Conservation (phyloP, 192 early-diverging fungal species). For the Mortierella antarctica region DNA sequence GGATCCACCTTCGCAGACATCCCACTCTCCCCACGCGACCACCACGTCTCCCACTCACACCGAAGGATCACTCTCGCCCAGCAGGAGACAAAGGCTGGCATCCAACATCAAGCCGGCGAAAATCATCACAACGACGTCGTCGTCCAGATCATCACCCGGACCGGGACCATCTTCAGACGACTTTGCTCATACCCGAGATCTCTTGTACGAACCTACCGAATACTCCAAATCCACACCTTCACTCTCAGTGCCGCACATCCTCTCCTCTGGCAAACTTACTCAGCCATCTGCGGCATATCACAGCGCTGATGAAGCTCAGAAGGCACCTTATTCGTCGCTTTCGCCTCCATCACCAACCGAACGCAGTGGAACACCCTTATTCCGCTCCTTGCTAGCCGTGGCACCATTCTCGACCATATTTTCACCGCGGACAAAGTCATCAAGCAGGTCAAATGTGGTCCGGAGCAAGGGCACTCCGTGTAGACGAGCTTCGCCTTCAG, state of each 20-base stretch:
- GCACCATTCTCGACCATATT: constrained; percentile 47
- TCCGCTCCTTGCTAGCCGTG: constrained; percentile 31
- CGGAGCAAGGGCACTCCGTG: neutral
- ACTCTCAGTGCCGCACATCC: constrained; percentile 12
- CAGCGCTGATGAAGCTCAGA: neutral
- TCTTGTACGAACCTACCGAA: constrained; percentile 34
- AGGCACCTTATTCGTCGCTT: neutral
- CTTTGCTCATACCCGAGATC: constrained; percentile 14
- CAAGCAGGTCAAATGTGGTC: neutral
- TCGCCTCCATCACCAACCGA: constrained; percentile 2
- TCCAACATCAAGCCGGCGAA: constrained; percentile 5
- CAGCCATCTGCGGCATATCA: constrained; percentile 1
- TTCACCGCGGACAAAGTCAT: neutral
- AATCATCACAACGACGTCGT: neutral
- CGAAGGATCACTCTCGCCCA: neutral
- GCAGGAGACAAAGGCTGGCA: neutral
- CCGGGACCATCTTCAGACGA: constrained; percentile 15
- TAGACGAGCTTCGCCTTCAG: neutral
- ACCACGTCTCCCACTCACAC: no score
- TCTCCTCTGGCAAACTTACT: constrained; percentile 7
- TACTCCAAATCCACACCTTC: constrained; percentile 44
- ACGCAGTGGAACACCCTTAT: constrained; percentile 27
- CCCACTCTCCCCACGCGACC: constrained; percentile 14
- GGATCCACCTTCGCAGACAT: constrained; percentile 15
- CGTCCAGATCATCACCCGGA: constrained; percentile 17